These are phyloP conservation scores for Ogataea trehaloabstinens DNA, from an alignment of 805 yeast species.

Conservation along the genomic window DNA sequence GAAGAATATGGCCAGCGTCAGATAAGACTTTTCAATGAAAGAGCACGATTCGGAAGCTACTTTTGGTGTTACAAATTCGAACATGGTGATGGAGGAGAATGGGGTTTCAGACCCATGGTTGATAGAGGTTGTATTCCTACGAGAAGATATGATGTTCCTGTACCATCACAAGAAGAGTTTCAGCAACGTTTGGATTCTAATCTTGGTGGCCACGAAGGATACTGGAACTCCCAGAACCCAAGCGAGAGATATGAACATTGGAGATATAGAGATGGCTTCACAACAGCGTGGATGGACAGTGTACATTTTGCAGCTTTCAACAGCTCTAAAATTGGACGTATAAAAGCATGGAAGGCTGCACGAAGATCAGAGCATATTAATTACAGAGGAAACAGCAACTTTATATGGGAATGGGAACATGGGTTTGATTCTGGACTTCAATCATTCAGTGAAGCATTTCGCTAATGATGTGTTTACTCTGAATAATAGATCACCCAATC, in stretches of 20 bases:
- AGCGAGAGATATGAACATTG: constrained; percentile 73
- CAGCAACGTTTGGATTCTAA: constrained; percentile 39
- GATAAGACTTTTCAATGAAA: constrained; percentile 40
- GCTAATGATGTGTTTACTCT: constrained; percentile 1
- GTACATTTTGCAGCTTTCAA: constrained; percentile 64
- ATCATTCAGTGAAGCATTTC: constrained; percentile 31
- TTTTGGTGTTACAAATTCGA: constrained; percentile 92
- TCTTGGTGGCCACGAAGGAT: constrained; percentile 48
- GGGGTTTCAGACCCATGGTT: constrained; percentile 85
- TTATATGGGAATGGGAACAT: constrained; percentile 87
- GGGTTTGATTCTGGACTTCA: constrained; percentile 69
- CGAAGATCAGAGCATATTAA: constrained; percentile 61
- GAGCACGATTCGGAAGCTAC: constrained; percentile 69
- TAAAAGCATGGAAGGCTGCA: constrained; percentile 62
- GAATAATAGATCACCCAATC: not conserved
- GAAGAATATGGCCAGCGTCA: constrained; percentile 61
- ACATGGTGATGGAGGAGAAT: constrained; percentile 91
- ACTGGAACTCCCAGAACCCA: constrained; percentile 65
- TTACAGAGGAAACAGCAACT: constrained; percentile 52
- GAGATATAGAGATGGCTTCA: constrained; percentile 77
- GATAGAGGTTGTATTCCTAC: constrained; percentile 56
- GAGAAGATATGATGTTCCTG: constrained; percentile 17
- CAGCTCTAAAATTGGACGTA: constrained; percentile 73
- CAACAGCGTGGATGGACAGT: constrained; percentile 73
- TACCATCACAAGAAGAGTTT: constrained; percentile 42